Base-by-base conservation (phyloP, 768 basidiomycete genomes). In the Rhodotorula sphaerocarpa region DNA sequence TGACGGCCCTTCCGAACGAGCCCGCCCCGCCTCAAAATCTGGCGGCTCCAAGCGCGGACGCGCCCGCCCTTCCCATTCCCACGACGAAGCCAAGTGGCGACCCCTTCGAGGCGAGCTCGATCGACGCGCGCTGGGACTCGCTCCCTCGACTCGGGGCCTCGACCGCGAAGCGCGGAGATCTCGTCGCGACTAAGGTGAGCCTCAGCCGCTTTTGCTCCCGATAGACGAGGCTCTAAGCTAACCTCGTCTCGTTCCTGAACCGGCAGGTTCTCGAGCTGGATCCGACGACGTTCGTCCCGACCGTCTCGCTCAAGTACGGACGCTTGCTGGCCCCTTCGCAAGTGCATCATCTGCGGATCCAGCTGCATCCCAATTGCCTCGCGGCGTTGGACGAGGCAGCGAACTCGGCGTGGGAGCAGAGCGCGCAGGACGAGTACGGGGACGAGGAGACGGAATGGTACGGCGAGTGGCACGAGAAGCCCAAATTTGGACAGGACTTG, bases 231-330 rank as follows among this genome's bases (percentile, higher is more conserved):
- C 5, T n/a, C 25, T 7, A n/a, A 41, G 6, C 12, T 18, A 10
- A 6, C 31, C 14, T 16, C 47, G 5, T 21, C n/a, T 50, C 2
- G n/a, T n/a, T n/a, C n/a, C n/a, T n/a, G n/a, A n/a, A n/a, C n/a
- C n/a, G n/a, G 39, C 39, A 69, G 67, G 54, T 69, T 25, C 63
- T 71, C 57, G 70, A 70, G 47, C 68, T 71, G 20, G 66, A 69
- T 43, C 63, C 65, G 1, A 2, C 42, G 25, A 64, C 65, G 0
- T 71, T 65, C 46, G 25, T 53, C 5, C 70, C 70, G 1, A 50
- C 59, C 0, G 46, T 71, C 54, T 59, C 68, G 30, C 50, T 65
- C 43, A 70, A 71, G 34, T 65, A 62, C 55, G 70, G 70, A 16
- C 10, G 34, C 23, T 60, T 70, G 15, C 48, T 65, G 12, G 12